Conservation (phyloP, 2,329 filamentous ascomycete genomes). For the Neofusicoccum umdonicola region DNA sequence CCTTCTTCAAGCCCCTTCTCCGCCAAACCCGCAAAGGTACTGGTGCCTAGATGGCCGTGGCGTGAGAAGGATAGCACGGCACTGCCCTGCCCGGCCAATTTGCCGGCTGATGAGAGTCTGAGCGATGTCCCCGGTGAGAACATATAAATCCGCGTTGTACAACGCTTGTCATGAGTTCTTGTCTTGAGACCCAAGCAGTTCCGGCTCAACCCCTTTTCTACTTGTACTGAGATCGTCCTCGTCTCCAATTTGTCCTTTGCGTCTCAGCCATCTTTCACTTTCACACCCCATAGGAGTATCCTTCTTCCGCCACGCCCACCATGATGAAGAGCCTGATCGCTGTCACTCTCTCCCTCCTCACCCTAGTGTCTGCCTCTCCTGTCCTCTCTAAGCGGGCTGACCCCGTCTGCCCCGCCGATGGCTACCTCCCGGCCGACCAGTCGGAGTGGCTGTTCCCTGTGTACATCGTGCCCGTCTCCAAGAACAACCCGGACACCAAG, state of each 20-base stretch:
- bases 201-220: no score
- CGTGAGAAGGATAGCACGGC: background rate
- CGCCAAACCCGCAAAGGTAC: background rate
- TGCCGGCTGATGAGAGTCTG: background rate
- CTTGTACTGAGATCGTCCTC: no score
- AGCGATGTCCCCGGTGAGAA: background rate
- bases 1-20: background rate
- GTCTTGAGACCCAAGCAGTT: no score
- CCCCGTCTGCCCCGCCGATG: slow-evolving; percentile 20
- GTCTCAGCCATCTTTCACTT: no score
- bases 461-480: slow-evolving; percentile 20
- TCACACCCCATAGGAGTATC: no score
- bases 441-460: slow-evolving; percentile 18
- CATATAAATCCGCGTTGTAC: background rate
- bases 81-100: background rate
- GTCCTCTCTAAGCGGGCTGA: slow-evolving; percentile 10
- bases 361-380: slow-evolving; percentile 16
- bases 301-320: background rate
- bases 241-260: no score
- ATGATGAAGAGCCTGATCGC: slow-evolving; percentile 41
- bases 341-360: slow-evolving; percentile 3
- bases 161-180: background rate
- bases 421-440: slow-evolving; percentile 18
- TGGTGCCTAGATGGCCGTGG: background rate
- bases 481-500: slow-evolving; percentile 20